Percentiles rank a stretch among this genome's conserved stretches.
Conservation (phyloP, 2,329 filamentous ascomycete genomes). For the Botrytis aclada region DNA sequence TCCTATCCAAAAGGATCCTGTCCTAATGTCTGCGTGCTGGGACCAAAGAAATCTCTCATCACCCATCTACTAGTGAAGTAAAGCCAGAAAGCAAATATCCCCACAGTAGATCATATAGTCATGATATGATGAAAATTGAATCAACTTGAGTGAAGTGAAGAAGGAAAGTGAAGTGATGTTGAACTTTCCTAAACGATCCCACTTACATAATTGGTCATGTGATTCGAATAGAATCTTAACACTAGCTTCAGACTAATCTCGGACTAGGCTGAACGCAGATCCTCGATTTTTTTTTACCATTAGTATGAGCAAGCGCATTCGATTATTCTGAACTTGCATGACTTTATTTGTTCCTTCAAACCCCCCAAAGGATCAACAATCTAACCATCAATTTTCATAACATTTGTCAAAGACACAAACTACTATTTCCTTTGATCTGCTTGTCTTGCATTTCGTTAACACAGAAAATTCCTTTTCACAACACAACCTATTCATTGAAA, state of each 20-base stretch:
- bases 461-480: not conserved
- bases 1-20: not conserved
- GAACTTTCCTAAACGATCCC: not conserved
- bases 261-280: not conserved
- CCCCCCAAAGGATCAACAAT: not conserved
- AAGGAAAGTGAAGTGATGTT: not conserved
- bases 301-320: constrained; percentile 4
- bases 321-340: not conserved
- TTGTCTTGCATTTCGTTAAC: not conserved
- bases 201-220: constrained; percentile 2
- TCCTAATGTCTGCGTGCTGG: not conserved
- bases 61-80: too few relatives aligned
- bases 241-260: not conserved
- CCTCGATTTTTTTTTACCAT: constrained; percentile 7
- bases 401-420: constrained; percentile 12
- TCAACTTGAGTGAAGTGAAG: not conserved
- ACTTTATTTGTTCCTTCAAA: not conserved
- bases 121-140: too few relatives aligned
- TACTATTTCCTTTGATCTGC: constrained; percentile 2
- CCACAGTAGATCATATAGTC: not conserved
- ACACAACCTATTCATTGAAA: constrained; percentile 2
- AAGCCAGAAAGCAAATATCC: not conserved
- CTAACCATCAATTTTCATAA: constrained; percentile 1
- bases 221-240: not conserved
- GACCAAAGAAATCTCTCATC: not conserved